Percentiles rank a stretch among this genome's conserved stretches.
Evolutionary conservation across 208 protist genomes (phyloP).

Genomic region (Leishmania arabica): DNA sequence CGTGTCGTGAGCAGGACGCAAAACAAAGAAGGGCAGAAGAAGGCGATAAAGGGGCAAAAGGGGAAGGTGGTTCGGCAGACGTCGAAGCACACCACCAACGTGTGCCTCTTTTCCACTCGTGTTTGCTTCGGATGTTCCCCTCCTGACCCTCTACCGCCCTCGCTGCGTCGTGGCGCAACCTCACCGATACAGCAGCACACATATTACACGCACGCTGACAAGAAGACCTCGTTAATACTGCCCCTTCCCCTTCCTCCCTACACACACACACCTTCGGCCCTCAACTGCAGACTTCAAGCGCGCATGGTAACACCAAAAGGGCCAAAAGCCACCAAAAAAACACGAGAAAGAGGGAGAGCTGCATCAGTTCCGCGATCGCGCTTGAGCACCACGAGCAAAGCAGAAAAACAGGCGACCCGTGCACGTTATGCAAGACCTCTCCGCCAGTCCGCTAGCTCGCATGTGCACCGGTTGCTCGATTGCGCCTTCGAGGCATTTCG

Average conservation of each 20-base stretch:
- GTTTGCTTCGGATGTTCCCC: neutral
- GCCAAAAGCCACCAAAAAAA: slow-evolving; percentile 6
- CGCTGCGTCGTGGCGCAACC: neutral
- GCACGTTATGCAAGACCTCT: neutral
- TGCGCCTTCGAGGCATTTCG: neutral
- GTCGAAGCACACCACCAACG: neutral
- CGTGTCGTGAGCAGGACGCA: neutral
- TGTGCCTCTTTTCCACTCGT: neutral
- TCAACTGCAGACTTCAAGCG: neutral
- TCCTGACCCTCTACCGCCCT: neutral
- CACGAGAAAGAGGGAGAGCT: neutral
- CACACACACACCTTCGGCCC: neutral
- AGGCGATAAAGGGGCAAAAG: neutral
- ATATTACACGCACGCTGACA: neutral
- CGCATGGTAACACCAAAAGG: neutral
- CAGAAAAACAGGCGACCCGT: neutral
- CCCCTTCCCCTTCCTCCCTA: neutral
- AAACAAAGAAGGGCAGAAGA: neutral
- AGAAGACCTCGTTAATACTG: neutral
- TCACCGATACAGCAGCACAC: neutral
- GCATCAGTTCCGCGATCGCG: neutral
- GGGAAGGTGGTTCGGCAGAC: neutral
- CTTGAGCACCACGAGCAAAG: neutral
- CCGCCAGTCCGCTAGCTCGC: neutral
- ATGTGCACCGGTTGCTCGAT: neutral